Conservation (phyloP, 1,284 basidiomycete species). For the Leccinum insolens region DNA sequence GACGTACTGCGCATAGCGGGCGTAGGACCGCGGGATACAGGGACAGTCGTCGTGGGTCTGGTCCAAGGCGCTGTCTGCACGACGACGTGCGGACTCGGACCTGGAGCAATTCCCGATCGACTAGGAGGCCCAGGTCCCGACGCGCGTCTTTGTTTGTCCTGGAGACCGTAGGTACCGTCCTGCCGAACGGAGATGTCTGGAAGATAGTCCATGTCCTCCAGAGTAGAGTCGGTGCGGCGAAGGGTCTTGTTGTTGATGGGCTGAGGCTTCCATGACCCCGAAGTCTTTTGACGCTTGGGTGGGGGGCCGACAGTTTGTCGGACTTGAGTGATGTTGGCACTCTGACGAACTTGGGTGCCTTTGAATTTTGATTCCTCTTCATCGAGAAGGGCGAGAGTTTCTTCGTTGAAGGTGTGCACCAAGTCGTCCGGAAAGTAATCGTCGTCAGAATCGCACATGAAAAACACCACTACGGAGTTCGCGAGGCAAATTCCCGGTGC, state of each 20-base stretch:
- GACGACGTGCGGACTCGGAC: conserved; percentile 9
- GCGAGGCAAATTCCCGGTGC: background rate
- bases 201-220: conserved; percentile 51
- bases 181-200: conserved; percentile 58
- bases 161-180: conserved; percentile 42
- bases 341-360: conserved; percentile 26
- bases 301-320: conserved; percentile 38
- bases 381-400: conserved; percentile 62
- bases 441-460: conserved; percentile 70
- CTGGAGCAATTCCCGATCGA: conserved; percentile 12
- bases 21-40: conserved; percentile 16
- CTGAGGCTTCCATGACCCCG: conserved; percentile 35
- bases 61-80: conserved; percentile 8
- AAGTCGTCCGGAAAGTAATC: conserved; percentile 66
- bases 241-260: conserved; percentile 7
- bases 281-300: conserved; percentile 59
- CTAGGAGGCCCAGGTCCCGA: conserved; percentile 12
- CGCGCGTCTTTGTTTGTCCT: conserved; percentile 25
- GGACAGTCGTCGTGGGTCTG: conserved; percentile 6
- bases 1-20: conserved; percentile 17
- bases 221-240: conserved; percentile 21
- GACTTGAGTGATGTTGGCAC: conserved; percentile 20
- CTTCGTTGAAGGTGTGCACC: conserved; percentile 54
- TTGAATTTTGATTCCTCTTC: conserved; percentile 57
- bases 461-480: conserved; percentile 1